These are phyloP conservation scores for Fusarium sp. DNA, from an alignment of 2,329 filamentous ascomycete genomes.

Conservation along the genomic window DNA sequence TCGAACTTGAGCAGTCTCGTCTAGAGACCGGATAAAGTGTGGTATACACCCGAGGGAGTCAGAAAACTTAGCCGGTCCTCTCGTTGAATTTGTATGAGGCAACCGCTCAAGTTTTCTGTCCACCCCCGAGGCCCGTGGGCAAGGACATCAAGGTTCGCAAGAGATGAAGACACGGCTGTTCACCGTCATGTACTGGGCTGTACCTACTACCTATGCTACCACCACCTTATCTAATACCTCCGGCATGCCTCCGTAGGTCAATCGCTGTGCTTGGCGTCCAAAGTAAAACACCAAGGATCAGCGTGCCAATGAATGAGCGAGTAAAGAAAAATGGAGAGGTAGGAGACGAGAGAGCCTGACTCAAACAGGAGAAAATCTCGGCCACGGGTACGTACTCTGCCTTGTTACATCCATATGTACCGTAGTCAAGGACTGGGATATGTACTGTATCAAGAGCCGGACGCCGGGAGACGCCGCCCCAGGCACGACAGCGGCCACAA, in stretches of 20 bases:
- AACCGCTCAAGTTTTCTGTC: too few relatives aligned
- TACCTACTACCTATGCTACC: too few relatives aligned
- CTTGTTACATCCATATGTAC: too few relatives aligned
- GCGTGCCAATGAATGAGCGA: neutral
- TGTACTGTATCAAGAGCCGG: conserved; percentile 1
- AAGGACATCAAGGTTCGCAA: too few relatives aligned
- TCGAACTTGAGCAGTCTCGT: neutral
- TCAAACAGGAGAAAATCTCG: conserved; percentile 24
- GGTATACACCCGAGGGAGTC: neutral
- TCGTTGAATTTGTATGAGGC: too few relatives aligned
- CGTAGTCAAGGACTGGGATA: conserved; percentile 1
- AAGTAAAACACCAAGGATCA: neutral
- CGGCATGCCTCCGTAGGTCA: neutral
- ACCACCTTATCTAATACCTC: too few relatives aligned
- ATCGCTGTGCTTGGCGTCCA: conserved; percentile 10
- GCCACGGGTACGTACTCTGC: neutral
- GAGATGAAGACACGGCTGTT: too few relatives aligned
- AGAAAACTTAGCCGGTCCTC: too few relatives aligned
- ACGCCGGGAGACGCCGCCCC: conserved; percentile 15
- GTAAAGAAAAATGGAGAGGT: neutral
- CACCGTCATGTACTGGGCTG: too few relatives aligned
- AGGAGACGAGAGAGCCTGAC: conserved; percentile 6
- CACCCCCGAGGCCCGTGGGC: too few relatives aligned
- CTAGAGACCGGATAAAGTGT: neutral
- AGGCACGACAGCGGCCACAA: conserved; percentile 11